These are phyloP conservation scores for Speleostelium caveatum DNA, from an alignment of 78 protist species.

Conservation along the genomic window DNA sequence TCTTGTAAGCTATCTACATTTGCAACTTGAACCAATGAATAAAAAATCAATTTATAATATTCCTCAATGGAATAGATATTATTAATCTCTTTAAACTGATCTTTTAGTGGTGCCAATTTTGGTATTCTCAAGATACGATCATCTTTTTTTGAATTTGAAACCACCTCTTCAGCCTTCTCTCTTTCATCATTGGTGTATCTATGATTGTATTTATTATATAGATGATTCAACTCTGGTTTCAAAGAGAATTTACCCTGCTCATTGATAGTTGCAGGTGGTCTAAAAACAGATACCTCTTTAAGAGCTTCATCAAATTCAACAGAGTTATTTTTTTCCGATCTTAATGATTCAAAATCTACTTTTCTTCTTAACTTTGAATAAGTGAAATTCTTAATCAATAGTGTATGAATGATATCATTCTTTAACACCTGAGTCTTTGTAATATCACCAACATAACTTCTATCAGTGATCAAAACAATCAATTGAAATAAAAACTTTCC, in stretches of 20 bases:
- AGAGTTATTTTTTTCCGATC: neutral
- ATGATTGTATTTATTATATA: slow-evolving; percentile 34
- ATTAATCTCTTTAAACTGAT: slow-evolving; percentile 13
- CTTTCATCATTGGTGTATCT: slow-evolving; percentile 6
- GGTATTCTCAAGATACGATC: neutral
- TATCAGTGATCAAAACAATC: slow-evolving; percentile 13
- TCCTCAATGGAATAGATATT: neutral
- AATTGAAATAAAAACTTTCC: neutral
- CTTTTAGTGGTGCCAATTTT: neutral
- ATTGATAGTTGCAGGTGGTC: slow-evolving; percentile 7
- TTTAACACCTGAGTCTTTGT: neutral
- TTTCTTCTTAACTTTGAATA: neutral
- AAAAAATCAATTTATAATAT: neutral
- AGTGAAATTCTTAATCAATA: slow-evolving; percentile 2
- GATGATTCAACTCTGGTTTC: neutral
- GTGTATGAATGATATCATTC: slow-evolving; percentile 15
- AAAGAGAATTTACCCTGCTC: slow-evolving; percentile 20
- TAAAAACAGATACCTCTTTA: slow-evolving; percentile 4
- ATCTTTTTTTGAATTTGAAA: neutral
- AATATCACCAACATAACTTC: neutral
- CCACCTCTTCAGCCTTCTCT: slow-evolving; percentile 18
- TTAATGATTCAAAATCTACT: neutral
- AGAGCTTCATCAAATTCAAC: slow-evolving; percentile 4
- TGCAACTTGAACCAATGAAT: neutral
- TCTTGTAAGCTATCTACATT: neutral